phyloP scores from a whole-genome alignment of 805 yeast genomes.

The Suhomyces sp. region DNA sequence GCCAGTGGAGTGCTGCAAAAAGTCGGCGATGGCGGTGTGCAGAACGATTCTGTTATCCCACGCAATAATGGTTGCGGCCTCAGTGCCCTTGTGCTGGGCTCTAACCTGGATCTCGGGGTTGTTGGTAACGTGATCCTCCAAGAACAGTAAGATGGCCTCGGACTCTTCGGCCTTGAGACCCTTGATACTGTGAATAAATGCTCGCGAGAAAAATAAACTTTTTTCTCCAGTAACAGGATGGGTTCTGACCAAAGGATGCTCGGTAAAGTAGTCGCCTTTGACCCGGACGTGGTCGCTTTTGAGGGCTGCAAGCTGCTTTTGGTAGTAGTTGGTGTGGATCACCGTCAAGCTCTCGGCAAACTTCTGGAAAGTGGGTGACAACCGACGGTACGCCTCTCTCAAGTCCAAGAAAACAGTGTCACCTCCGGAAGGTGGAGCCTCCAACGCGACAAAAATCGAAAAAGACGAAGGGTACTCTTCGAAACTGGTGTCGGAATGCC shows the following conservation, averaged over 20 bases:
- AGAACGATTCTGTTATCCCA: constrained; percentile 25
- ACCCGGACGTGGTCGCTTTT: constrained; percentile 14
- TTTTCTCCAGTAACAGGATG: constrained; percentile 29
- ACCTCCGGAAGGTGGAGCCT: constrained; percentile 25
- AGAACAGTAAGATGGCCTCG: constrained; percentile 18
- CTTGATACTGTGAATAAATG: constrained; percentile 19
- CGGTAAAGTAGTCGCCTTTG: constrained; percentile 19
- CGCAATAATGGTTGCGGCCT: constrained; percentile 20
- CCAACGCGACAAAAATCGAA: constrained; percentile 23
- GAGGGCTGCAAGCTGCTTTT: constrained; percentile 14
- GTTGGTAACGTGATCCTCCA: constrained; percentile 18
- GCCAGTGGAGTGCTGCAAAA: constrained; percentile 19
- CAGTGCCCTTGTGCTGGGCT: constrained; percentile 23
- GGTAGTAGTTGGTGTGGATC: constrained; percentile 22
- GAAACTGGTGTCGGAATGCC: constrained; percentile 27
- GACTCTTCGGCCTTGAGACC: constrained; percentile 23
- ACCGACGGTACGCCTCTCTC: constrained; percentile 25
- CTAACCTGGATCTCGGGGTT: constrained; percentile 26
- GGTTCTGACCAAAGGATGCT: constrained; percentile 28
- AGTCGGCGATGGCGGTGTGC: constrained; percentile 22
- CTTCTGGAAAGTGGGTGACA: constrained; percentile 20
- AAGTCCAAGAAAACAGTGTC: constrained; percentile 25
- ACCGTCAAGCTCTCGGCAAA: constrained; percentile 22
- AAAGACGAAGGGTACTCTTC: constrained; percentile 25
- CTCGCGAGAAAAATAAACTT: constrained; percentile 20